phyloP scores from a whole-genome alignment of 768 basidiomycete genomes.

The Leccinum rimulosum region DNA sequence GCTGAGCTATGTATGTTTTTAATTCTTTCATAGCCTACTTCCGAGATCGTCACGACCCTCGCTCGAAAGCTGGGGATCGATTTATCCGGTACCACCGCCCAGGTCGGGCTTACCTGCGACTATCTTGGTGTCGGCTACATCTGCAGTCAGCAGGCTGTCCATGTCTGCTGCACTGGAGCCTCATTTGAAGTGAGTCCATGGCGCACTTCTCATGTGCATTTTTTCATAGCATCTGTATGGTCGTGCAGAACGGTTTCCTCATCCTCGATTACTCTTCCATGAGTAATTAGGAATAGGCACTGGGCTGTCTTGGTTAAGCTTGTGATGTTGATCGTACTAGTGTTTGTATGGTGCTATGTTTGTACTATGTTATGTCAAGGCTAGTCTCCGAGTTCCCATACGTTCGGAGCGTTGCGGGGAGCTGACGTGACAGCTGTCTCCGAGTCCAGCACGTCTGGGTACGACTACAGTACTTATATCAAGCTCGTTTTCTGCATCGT shows the following conservation, averaged over 20 bases:
- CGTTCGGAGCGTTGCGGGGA: too few relatives aligned
- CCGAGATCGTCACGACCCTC: neutral
- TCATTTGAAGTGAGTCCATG: neutral
- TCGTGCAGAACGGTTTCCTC: neutral
- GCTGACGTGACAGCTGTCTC: too few relatives aligned
- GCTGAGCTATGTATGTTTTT: neutral
- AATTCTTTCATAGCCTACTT: neutral
- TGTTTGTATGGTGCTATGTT: too few relatives aligned
- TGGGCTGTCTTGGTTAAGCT: too few relatives aligned
- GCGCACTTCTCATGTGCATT: neutral
- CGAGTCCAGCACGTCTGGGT: too few relatives aligned
- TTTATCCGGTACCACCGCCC: neutral
- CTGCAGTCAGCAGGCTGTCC: neutral
- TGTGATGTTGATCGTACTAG: too few relatives aligned
- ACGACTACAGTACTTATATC: too few relatives aligned
- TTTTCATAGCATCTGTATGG: neutral
- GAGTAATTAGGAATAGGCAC: neutral
- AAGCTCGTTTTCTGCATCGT: too few relatives aligned
- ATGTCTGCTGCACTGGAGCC: conserved; percentile 5
- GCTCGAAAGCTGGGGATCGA: neutral
- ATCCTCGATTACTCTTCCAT: neutral
- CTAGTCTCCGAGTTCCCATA: too few relatives aligned
- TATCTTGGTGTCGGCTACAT: neutral
- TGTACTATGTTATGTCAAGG: too few relatives aligned
- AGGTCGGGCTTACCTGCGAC: neutral